phyloP scores from a whole-genome alignment of 495 filamentous ascomycete genomes.

The Emericellopsis terricola region DNA sequence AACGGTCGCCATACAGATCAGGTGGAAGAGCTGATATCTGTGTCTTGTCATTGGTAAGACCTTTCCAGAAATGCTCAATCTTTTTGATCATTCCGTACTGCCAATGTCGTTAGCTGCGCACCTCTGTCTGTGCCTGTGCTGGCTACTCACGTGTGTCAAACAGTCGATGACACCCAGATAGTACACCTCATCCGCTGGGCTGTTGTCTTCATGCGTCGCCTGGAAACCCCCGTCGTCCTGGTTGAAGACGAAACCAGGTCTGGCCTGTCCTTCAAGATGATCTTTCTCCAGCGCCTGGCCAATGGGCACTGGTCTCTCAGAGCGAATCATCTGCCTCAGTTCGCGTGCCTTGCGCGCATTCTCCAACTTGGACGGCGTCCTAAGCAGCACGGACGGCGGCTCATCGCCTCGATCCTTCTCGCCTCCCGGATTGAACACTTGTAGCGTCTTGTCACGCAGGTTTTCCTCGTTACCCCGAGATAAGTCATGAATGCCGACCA shows the following conservation, averaged over 20 bases:
- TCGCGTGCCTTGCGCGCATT: conserved; percentile 83
- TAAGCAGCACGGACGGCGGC: conserved; percentile 46
- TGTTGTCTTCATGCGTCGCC: conserved; percentile 81
- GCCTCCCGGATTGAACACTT: conserved; percentile 87
- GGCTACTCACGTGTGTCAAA: conserved; percentile 65
- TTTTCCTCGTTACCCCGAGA: conserved; percentile 87
- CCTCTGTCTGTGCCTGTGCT: background rate
- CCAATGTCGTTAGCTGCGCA: conserved; percentile 13
- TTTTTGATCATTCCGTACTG: conserved; percentile 82
- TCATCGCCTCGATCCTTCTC: conserved; percentile 31
- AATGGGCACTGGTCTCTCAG: conserved; percentile 80
- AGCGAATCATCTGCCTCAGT: conserved; percentile 77
- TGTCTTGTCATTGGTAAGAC: conserved; percentile 56
- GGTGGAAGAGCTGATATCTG: conserved; percentile 92
- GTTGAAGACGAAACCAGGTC: conserved; percentile 55
- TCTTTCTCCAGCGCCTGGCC: conserved; percentile 63
- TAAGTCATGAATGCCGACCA: conserved; percentile 87
- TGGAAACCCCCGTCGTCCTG: conserved; percentile 84
- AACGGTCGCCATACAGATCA: conserved; percentile 80
- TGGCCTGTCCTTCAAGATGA: conserved; percentile 39
- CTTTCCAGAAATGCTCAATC: conserved; percentile 85
- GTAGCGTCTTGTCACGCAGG: conserved; percentile 80
- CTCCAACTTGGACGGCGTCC: conserved; percentile 90
- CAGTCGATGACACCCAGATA: conserved; percentile 98
- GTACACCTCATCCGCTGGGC: conserved; percentile 79